Base-by-base conservation (phyloP, 495 filamentous ascomycete genomes). In the Immersiella caudata region DNA sequence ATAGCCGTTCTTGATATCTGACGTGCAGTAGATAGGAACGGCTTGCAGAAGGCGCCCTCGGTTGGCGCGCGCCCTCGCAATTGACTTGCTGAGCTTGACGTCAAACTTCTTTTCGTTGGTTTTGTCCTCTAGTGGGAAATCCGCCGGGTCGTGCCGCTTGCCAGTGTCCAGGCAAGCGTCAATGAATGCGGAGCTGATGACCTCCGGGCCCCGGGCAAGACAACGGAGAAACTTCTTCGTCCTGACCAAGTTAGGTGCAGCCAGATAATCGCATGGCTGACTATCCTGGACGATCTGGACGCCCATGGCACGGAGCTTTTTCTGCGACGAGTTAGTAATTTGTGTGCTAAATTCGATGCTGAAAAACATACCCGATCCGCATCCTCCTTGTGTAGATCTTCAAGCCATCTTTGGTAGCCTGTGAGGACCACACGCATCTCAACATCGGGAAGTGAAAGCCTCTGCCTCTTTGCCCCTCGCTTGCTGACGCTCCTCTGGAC, bases 141-240 rank as follows among this genome's bases (percentile, higher is more conserved):
- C 80, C 0, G 85, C 75, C 0, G 88, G 81, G 18, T 88, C 77
- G 0, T 89, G 84, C 4, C 89, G 71, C 70, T 80, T 71, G 49
- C 78, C 79, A 5, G 78, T 76, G 67, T 90, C 83, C 3, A 97
- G 82, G 40, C 91, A 93, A 12, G 83, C 80, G 27, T 92, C 90
- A 65, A 97, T 85, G 79, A 90, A 99, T n/a, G 88, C 85, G 0
- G 89, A 89, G 50, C 84, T 86, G 46, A 97, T 79, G 36, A 98
- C 85, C 1, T 85, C 82, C 0, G 92, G 91, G 0, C 88, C 93
- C 67, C 84, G 86, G 14, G 95, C 93, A 8, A 99, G 77, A 35
- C 93, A 92, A 57, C 87, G 87, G 51, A 97, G 89, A 73, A 99
- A 99, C 71, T 99, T 99, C 65, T 90, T 87, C 0, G 95, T 99